These are phyloP conservation scores for Mortierella antarctica DNA, from an alignment of 192 early-diverging fungal species.

Conservation along the genomic window DNA sequence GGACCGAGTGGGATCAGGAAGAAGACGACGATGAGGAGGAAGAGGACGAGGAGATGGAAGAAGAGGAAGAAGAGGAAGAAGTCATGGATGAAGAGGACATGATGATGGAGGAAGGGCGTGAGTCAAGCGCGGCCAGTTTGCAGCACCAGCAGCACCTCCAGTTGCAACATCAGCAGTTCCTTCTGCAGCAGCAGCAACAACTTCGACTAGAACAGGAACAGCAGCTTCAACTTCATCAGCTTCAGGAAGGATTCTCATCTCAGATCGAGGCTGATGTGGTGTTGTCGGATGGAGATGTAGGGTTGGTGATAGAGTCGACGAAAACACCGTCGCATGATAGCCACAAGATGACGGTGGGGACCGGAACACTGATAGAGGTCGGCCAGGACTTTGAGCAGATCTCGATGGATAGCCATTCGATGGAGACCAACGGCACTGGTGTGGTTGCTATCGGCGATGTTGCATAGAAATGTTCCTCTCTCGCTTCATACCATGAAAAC, in stretches of 20 bases:
- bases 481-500: no score
- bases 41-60: conserved; percentile 24
- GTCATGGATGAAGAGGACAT: conserved; percentile 45
- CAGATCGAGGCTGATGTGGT: not conserved
- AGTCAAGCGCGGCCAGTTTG: not conserved
- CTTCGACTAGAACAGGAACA: not conserved
- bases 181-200: conserved; percentile 5
- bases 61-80: conserved; percentile 27
- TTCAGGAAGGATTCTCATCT: not conserved
- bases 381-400: conserved; percentile 38
- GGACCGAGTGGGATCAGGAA: conserved; percentile 34
- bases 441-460: no score
- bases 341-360: not conserved
- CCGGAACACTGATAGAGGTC: conserved; percentile 9
- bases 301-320: no score
- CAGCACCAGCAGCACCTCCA: not conserved
- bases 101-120: conserved; percentile 24
- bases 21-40: conserved; percentile 49
- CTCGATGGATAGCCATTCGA: conserved; percentile 11
- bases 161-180: conserved; percentile 1
- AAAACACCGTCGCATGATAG: no score
- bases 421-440: not conserved
- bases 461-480: no score
- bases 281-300: not conserved
- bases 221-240: conserved; percentile 11